Evolutionary conservation across 2,329 filamentous ascomycete genomes (phyloP), one percentile per base, ranked within the genome.

Genomic region (Fusarium continuum): DNA sequence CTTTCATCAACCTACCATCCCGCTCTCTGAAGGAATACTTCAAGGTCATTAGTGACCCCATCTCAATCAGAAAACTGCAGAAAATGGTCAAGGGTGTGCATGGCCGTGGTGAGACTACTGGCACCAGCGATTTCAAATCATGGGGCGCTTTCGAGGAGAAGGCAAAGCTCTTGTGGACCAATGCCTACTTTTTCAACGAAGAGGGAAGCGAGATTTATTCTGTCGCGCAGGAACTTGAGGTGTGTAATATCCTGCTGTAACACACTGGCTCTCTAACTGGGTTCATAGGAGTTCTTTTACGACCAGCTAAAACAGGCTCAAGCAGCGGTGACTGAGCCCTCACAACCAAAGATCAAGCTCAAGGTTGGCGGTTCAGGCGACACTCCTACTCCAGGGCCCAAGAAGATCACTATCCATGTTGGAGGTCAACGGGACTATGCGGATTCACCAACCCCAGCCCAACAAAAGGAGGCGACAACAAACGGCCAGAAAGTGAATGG

Each of bases 181-280:
- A 97, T 75, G 92, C 93, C 0, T 90, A 88, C 70, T 89, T 89
- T 56, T 97, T 94, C 80, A 97, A 97, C 67, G 92, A 97, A 75
- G 93, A 97, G 72, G 91, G 90, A 5, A 97, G 93, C 71, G 90
- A 92, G 14, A 93, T 97, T 46, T 92, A 88, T 64, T 82, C 85
- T 19, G 81, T 95, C 59, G 92, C 92, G 1, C 85, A 88, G 43
- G 88, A 95, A 57, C 85, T 97, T 7, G 89, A 96, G 85, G 91
- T 92, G 79, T 43, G 70, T 69, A 11, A 8, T 5, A 6, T 13
- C 4, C 10, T 10, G 22, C 7, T 31, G 5, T 7, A 5, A 10
- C 17, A 25, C 17, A 11, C 9, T 8, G 4, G 19, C n/a, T 17
- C 2, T 28, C 63, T 74, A 40, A 72, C 57, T 3, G n/a, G 8